These are phyloP conservation scores for Neoboletus magnificus DNA, from an alignment of 768 basidiomycete species.

Conservation along the genomic window DNA sequence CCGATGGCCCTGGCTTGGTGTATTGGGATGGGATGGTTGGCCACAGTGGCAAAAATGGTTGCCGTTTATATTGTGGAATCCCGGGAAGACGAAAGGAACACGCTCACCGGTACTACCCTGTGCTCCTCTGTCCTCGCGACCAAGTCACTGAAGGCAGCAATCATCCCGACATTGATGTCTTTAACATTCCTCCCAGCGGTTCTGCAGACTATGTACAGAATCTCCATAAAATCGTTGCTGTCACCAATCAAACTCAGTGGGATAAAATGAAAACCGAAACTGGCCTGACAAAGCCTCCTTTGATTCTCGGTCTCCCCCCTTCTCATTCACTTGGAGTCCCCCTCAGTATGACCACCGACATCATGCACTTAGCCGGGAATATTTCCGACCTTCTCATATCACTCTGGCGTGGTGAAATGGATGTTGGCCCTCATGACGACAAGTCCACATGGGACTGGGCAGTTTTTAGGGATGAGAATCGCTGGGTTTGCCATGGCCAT, in stretches of 20 bases:
- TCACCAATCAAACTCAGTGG: no score
- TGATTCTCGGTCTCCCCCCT: not conserved
- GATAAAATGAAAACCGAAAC: not conserved
- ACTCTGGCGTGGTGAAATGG: not conserved
- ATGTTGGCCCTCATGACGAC: not conserved
- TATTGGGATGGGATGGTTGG: not conserved
- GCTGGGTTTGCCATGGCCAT: no score
- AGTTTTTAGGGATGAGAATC: no score
- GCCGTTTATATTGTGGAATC: not conserved
- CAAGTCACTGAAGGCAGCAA: not conserved
- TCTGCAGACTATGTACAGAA: not conserved
- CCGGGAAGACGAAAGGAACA: no score
- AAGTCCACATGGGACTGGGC: not conserved
- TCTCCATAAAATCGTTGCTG: no score
- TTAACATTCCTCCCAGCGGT: not conserved
- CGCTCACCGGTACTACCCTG: no score
- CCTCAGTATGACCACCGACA: not conserved
- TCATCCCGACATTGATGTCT: not conserved
- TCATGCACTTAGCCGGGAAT: not conserved
- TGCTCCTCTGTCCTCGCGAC: not conserved
- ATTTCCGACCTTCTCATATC: not conserved
- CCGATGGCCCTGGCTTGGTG: not conserved
- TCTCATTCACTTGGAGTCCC: not conserved
- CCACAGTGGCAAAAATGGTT: not conserved
- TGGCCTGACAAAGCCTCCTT: not conserved